Evolutionary conservation across 768 basidiomycete species (phyloP), one percentile per base, ranked within the genome.

Genomic region (Russula dissimulans): DNA sequence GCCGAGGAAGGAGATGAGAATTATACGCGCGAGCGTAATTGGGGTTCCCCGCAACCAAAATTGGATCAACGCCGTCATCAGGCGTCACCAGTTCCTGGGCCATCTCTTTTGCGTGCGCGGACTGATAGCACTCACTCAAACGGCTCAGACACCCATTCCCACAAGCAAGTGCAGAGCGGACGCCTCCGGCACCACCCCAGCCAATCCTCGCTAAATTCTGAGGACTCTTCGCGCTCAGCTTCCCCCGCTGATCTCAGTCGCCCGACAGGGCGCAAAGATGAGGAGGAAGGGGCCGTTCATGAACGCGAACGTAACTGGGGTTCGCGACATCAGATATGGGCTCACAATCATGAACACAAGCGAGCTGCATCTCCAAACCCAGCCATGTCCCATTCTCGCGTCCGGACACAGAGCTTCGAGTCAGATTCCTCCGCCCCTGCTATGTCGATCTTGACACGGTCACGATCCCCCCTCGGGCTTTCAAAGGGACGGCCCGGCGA

Each of bases 241-340:
- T 59, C 58, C 8, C 46, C 51, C 18, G 43, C 54, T 29, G 55
- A 53, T 46, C 54, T 48, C 60, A 54, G 43, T 74, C 68, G 72
- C 14, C 22, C 68, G 69, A 22, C 55, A 67, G 54, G 71, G 70
- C 45, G 63, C 71, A 54, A 68, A 59, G 63, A 69, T n/a, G 55
- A 46, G 18, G 56, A 5, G 3, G 79, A 26, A 26, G 79, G 76
- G 64, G 58, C 71, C 4, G 60, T 66, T n/a, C 78, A 81, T 42
- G 78, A 79, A 64, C 77, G 84, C 50, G 85, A 87, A 70, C 76
- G 82, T 50, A 87, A 87, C 66, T 87, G 85, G 86, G 83, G 85
- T 69, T 79, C 84, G 8, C 82, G 81, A n/a, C 79, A 76, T 15
- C 66, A 59, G 15, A 66, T 56, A 18, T 66, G 66, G 57, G 51